Evolutionary conservation across 768 basidiomycete genomes (phyloP).

Genomic region (Daedaleopsis nitida): DNA sequence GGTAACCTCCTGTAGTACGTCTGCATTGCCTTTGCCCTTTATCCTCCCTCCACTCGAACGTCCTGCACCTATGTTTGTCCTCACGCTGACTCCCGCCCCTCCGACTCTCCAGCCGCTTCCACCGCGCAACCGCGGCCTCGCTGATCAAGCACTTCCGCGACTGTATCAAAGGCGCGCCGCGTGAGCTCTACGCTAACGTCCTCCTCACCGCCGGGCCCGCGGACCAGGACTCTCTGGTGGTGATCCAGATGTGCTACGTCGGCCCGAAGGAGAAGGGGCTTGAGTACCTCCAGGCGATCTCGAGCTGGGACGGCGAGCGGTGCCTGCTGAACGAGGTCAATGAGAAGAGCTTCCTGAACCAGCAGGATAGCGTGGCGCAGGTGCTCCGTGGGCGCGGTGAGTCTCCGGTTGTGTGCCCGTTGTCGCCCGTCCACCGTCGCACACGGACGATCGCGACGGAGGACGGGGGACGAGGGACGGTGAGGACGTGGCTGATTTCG

Average conservation of each 20-base stretch:
- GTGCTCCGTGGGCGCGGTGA: constrained; percentile 82
- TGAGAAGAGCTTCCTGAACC: constrained; percentile 86
- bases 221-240: constrained; percentile 80
- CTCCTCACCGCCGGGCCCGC: constrained; percentile 89
- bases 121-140: constrained; percentile 82
- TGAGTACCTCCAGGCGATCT: constrained; percentile 81
- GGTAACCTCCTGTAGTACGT: constrained; percentile 91
- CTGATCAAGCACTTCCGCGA: constrained; percentile 92
- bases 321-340: constrained; percentile 89
- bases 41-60: neutral
- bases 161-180: constrained; percentile 86
- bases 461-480: too few species aligned
- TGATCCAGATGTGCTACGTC: constrained; percentile 90
- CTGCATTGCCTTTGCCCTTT: neutral
- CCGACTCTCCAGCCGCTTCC: constrained; percentile 66
- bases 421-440: too few species aligned
- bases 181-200: constrained; percentile 87
- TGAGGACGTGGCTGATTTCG: neutral
- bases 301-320: constrained; percentile 85
- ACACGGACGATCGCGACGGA: too few species aligned
- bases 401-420: constrained; percentile 14
- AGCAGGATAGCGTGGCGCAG: constrained; percentile 92
- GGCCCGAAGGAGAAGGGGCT: constrained; percentile 74
- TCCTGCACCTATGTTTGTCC: neutral
- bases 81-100: constrained; percentile 6